Percentiles rank a stretch among this genome's conserved stretches.
phyloP scores from a whole-genome alignment of 2,329 filamentous ascomycete genomes.

The Thielaviopsis musarum region DNA sequence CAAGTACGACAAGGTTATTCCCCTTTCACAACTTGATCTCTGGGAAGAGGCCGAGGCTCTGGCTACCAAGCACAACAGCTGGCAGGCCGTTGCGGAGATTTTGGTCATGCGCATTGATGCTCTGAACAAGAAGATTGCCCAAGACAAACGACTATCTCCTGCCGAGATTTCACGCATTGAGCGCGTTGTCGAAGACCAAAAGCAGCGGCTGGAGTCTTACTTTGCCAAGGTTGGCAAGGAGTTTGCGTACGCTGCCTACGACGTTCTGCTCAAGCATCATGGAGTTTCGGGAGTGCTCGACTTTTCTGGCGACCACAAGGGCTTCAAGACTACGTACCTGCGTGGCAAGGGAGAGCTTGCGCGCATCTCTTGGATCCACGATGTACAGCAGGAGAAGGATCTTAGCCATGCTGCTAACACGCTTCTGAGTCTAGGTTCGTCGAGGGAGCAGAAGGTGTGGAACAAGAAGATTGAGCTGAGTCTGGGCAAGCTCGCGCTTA shows the following conservation, averaged over 20 bases:
- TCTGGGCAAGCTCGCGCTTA: conserved; percentile 62
- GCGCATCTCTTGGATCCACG: conserved; percentile 88
- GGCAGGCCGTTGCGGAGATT: conserved; percentile 38
- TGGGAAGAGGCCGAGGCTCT: conserved; percentile 42
- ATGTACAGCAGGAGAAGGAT: conserved; percentile 60
- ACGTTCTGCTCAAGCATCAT: conserved; percentile 52
- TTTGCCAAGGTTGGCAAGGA: conserved; percentile 48
- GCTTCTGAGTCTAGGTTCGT: conserved; percentile 51
- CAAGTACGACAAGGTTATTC: conserved; percentile 34
- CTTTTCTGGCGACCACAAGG: conserved; percentile 49
- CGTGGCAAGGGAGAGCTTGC: conserved; percentile 53
- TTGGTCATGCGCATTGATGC: conserved; percentile 35
- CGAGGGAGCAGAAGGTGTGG: conserved; percentile 68
- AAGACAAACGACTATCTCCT: conserved; percentile 17
- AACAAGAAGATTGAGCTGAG: conserved; percentile 87
- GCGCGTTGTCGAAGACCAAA: conserved; percentile 24
- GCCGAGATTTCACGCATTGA: conserved; percentile 18
- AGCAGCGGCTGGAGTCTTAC: conserved; percentile 30
- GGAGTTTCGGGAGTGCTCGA: conserved; percentile 53
- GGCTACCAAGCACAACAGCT: conserved; percentile 39
- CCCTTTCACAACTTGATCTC: conserved; percentile 35
- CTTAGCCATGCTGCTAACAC: conserved; percentile 56
- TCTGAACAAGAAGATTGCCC: conserved; percentile 17
- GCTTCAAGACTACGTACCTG: conserved; percentile 64
- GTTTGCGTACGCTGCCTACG: conserved; percentile 65